These are phyloP conservation scores for Ricinus communis DNA, from an alignment of 345 rosid species.

Conservation along the genomic window DNA sequence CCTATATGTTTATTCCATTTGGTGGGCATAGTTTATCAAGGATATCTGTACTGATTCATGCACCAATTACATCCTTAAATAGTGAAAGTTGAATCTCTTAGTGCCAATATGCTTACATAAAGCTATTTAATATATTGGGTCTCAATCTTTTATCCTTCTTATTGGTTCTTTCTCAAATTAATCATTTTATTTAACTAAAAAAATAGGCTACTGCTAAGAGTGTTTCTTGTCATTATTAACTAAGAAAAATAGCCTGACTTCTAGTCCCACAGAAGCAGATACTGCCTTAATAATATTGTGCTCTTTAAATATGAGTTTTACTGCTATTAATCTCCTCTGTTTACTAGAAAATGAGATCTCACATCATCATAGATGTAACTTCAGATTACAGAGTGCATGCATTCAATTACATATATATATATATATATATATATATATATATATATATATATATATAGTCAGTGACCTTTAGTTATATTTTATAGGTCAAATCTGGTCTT, in stretches of 20 bases:
- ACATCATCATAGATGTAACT: background rate
- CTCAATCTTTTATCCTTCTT: background rate
- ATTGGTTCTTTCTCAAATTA: no score
- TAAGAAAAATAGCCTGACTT: background rate
- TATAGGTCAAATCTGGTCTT: background rate
- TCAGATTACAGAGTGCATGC: slow-evolving; percentile 6
- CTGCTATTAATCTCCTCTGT: background rate
- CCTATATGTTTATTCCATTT: background rate
- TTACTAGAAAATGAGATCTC: background rate
- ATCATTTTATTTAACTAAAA: no score
- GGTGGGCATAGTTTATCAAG: slow-evolving; percentile 5
- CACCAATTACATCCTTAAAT: slow-evolving; percentile 21
- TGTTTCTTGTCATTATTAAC: background rate
- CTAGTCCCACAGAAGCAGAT: background rate
- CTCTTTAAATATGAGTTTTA: background rate
- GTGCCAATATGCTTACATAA: no score
- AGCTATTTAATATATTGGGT: background rate
- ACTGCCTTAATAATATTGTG: background rate
- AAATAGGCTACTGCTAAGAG: no score
- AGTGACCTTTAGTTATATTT: background rate
- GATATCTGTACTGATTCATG: slow-evolving; percentile 22
- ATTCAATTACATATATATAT: background rate
- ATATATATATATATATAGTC: no score
- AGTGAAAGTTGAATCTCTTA: slow-evolving; percentile 3
- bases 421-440: no score